Evolutionary conservation across 495 filamentous ascomycete species (phyloP).

Genomic region (Tuber calosporum): DNA sequence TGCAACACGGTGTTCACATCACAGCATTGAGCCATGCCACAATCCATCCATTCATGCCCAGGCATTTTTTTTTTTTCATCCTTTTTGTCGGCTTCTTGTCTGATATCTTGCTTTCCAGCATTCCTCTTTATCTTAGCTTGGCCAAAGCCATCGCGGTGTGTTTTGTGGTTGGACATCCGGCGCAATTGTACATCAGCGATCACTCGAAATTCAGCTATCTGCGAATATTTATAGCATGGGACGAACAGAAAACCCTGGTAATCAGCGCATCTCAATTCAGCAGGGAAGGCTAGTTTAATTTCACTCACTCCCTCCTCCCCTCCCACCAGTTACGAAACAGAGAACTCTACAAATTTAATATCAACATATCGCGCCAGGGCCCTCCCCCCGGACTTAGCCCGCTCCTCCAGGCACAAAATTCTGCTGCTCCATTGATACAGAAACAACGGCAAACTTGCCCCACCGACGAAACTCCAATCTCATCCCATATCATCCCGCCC

Average conservation of each 20-base stretch:
- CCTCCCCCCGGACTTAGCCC: background rate
- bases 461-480: background rate
- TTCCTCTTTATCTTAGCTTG: background rate
- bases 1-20: background rate
- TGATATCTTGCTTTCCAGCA: background rate
- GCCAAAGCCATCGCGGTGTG: background rate
- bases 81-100: background rate
- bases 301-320: too few species aligned
- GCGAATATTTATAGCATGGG: background rate
- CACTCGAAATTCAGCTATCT: background rate
- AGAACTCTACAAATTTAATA: background rate
- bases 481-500: background rate
- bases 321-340: too few species aligned
- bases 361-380: background rate
- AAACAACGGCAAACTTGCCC: background rate
- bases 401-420: background rate
- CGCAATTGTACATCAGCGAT: background rate
- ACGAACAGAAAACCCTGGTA: background rate
- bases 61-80: background rate
- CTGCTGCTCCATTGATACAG: background rate
- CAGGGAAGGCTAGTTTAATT: too few species aligned
- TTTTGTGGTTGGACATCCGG: background rate
- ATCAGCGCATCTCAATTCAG: background rate
- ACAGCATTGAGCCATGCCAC: background rate
- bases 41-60: background rate